Evolutionary conservation across 257 asterid species (phyloP).

Genomic region (Przewalskia tangutica): DNA sequence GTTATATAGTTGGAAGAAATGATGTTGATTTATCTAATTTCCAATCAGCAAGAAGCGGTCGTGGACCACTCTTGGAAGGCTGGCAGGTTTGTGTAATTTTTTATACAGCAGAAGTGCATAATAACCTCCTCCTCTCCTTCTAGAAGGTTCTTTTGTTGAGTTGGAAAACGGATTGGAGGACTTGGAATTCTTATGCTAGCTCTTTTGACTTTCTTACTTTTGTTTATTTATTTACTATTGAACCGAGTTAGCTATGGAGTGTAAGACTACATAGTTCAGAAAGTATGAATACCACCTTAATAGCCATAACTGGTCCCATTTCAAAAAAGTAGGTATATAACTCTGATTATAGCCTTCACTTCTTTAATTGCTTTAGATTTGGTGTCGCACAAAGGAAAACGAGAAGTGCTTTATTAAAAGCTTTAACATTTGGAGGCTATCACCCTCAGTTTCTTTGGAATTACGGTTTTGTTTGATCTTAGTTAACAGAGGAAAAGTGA

Average conservation of each 20-base stretch:
- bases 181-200: background rate
- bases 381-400: background rate
- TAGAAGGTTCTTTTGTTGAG: background rate
- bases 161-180: background rate
- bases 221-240: background rate
- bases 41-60: slow-evolving; percentile 56
- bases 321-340: too few relatives aligned
- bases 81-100: slow-evolving; percentile 66
- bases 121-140: background rate
- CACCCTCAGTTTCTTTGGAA: background rate
- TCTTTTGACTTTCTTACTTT: background rate
- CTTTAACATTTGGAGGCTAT: background rate
- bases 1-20: slow-evolving; percentile 60
- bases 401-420: background rate
- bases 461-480: background rate
- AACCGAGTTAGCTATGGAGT: background rate
- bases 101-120: background rate
- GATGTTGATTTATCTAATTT: slow-evolving; percentile 54
- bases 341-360: background rate
- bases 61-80: slow-evolving; percentile 76
- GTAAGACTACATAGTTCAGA: background rate
- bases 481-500: background rate
- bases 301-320: background rate
- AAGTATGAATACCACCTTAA: background rate
- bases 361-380: background rate